phyloP scores from a whole-genome alignment of 2,329 filamentous ascomycete genomes.

The Neopestalotiopsis sp. region DNA sequence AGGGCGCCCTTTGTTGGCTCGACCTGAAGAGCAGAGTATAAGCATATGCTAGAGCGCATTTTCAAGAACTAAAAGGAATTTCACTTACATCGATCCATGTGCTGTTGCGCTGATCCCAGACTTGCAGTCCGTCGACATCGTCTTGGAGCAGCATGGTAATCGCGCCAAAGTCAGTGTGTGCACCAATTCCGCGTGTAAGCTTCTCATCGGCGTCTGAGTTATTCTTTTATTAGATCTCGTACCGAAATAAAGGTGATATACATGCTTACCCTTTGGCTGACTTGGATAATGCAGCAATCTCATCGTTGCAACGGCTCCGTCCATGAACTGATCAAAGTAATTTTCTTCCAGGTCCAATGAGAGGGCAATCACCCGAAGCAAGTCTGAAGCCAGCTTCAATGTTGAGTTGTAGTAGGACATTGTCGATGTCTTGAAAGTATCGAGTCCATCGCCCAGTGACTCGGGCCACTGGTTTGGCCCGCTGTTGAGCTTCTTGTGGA shows the following conservation, averaged over 20 bases:
- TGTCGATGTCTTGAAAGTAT: conserved; percentile 23
- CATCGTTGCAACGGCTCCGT: conserved; percentile 30
- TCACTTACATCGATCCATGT: conserved; percentile 40
- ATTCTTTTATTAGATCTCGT: no score
- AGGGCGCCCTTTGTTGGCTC: conserved; percentile 32
- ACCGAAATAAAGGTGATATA: no score
- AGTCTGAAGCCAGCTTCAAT: conserved; percentile 5
- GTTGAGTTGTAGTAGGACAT: conserved; percentile 16
- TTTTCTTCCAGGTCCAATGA: conserved; percentile 16
- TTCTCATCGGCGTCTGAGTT: conserved; percentile 8
- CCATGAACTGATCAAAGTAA: conserved; percentile 15
- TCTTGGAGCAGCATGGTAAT: conserved; percentile 32
- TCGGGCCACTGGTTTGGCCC: conserved; percentile 22
- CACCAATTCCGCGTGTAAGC: conserved; percentile 36
- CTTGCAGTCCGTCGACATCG: conserved; percentile 29
- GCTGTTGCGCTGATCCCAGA: conserved; percentile 23
- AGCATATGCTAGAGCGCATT: not conserved
- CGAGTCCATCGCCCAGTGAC: conserved; percentile 33
- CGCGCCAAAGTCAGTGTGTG: conserved; percentile 32
- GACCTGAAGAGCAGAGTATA: conserved; percentile 33
- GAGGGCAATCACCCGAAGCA: conserved; percentile 13
- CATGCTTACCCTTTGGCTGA: not conserved
- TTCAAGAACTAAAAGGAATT: not conserved
- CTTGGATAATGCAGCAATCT: conserved; percentile 15
- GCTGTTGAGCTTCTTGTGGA: conserved; percentile 38